These are phyloP conservation scores for Rhazya stricta DNA, from an alignment of 257 asterid species.

Conservation along the genomic window DNA sequence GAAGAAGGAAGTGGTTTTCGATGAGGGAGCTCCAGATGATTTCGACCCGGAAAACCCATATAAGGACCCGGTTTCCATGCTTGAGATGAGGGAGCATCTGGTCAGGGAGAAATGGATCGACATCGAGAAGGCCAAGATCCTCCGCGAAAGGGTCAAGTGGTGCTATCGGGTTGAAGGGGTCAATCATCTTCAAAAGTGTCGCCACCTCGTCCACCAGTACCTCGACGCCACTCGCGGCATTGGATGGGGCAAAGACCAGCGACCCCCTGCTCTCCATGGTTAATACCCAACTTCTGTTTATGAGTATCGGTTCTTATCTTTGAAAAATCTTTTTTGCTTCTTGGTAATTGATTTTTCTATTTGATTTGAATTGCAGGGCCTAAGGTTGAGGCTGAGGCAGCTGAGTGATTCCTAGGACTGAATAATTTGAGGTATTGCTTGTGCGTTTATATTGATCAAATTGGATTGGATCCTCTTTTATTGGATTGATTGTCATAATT, in stretches of 20 bases:
- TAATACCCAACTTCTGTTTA: too few relatives aligned
- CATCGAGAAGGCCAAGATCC: slow-evolving; percentile 93
- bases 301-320: too few relatives aligned
- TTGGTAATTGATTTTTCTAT: background rate
- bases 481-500: background rate
- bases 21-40: slow-evolving; percentile 84
- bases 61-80: slow-evolving; percentile 87
- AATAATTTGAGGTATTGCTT: slow-evolving; percentile 18
- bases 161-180: slow-evolving; percentile 87
- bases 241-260: slow-evolving; percentile 96
- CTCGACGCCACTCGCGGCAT: slow-evolving; percentile 91
- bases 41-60: slow-evolving; percentile 85
- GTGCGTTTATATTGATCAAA: background rate
- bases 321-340: background rate
- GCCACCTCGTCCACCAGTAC: slow-evolving; percentile 85
- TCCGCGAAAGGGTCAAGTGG: slow-evolving; percentile 84
- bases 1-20: slow-evolving; percentile 68
- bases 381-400: slow-evolving; percentile 23
- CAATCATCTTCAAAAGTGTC: slow-evolving; percentile 91
- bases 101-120: slow-evolving; percentile 95
- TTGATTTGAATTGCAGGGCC: slow-evolving; percentile 26
- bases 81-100: slow-evolving; percentile 91
- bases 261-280: slow-evolving; percentile 83
- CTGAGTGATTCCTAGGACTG: slow-evolving; percentile 19
- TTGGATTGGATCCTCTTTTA: background rate